phyloP scores from a whole-genome alignment of 257 asterid species.

The Henckelia pumila region DNA sequence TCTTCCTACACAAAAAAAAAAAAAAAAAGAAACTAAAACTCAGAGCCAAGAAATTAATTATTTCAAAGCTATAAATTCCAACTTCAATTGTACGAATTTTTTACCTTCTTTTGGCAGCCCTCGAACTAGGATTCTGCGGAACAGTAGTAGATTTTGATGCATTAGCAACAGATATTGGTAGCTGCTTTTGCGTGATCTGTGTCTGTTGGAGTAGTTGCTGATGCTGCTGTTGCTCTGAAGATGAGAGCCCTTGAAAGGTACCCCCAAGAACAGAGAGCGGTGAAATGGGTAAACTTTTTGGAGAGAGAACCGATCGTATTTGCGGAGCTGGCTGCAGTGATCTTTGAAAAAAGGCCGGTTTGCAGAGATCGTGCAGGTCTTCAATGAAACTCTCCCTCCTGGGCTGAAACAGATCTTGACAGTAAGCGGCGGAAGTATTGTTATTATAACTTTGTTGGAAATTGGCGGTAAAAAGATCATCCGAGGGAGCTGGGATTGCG shows the following conservation, averaged over 20 bases:
- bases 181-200: slow-evolving; percentile 33
- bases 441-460: slow-evolving; percentile 35
- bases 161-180: slow-evolving; percentile 31
- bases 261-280: slow-evolving; percentile 65
- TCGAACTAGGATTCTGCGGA: slow-evolving; percentile 39
- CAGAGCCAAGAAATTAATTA: not conserved
- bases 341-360: slow-evolving; percentile 51
- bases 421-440: slow-evolving; percentile 18
- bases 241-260: slow-evolving; percentile 57
- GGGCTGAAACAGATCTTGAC: slow-evolving; percentile 51
- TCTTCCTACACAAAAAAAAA: slow-evolving; percentile 47
- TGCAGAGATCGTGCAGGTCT: slow-evolving; percentile 61
- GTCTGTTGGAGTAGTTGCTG: slow-evolving; percentile 25
- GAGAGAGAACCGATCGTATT: slow-evolving; percentile 22
- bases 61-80: not conserved
- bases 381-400: slow-evolving; percentile 30
- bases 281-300: slow-evolving; percentile 43
- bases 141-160: slow-evolving; percentile 28
- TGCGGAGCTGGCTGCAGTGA: slow-evolving; percentile 27
- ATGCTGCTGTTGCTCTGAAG: slow-evolving; percentile 28
- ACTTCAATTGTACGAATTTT: not conserved
- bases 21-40: slow-evolving; percentile 3
- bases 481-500: not conserved
- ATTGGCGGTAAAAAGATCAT: slow-evolving; percentile 16
- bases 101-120: slow-evolving; percentile 76